Base-by-base conservation (phyloP, 306 rosid genomes). In the Oxytropis ochrocephala region DNA sequence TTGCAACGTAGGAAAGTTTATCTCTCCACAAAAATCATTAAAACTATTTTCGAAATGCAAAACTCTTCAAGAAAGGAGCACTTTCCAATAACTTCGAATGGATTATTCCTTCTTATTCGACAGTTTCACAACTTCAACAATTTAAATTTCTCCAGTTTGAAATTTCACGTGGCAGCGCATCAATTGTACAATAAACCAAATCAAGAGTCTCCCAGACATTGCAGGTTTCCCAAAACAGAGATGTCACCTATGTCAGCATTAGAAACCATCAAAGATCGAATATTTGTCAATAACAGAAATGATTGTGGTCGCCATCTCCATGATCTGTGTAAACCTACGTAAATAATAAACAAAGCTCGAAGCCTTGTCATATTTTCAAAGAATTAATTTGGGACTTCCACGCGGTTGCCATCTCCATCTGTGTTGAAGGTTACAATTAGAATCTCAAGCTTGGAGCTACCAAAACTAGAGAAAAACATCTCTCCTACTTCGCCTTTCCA, bases 111-210 rank as follows among this genome's bases (percentile, higher is more conserved):
- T n/a, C n/a, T n/a, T n/a, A n/a, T n/a, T n/a, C n/a, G n/a, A n/a
- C n/a, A n/a, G n/a, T n/a, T n/a, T n/a, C n/a, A n/a, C n/a, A n/a
- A n/a, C n/a, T n/a, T n/a, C n/a, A n/a, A n/a, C n/a, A n/a, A n/a
- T n/a, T n/a, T n/a, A n/a, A n/a, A n/a, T n/a, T n/a, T n/a, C n/a
- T n/a, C n/a, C n/a, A n/a, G 61, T 57, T 0, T 3, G 0, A 0
- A 4, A 80, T 36, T 17, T 2, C 8, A 0, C 0, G 0, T 0
- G 83, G 73, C n/a, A 79, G 1, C 46, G 68, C 52, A 54, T 1
- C 0, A 0, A 68, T 2, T 0, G 0, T 0, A 29, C 84, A 70
- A 0, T 0, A 0, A 1, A 0, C 0, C 11, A 80, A 50, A 1
- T 71, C 78, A 8, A 80, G 71, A 8, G 43, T 35, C 33, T 65